Base-by-base conservation (phyloP, 2,329 filamentous ascomycete genomes). In the Phialemoniopsis sp. region DNA sequence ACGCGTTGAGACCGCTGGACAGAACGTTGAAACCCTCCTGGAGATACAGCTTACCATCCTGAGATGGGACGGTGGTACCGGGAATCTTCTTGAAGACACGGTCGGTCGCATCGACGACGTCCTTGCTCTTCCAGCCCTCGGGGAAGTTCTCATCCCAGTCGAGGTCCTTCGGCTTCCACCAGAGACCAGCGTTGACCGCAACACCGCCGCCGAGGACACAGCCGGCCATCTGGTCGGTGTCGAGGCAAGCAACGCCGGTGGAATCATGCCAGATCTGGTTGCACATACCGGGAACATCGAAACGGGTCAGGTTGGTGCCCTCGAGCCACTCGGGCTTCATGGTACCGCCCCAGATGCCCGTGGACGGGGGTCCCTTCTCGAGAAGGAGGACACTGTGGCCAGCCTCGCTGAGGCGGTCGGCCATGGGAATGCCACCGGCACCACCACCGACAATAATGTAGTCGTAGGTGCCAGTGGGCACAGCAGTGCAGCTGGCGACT, bases 81-180 rank as follows among this genome's bases (percentile, higher is more conserved):
- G 79, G 79, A 45, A 84, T 84, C 32, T 78, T 70, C 32, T 68
- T 63, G 58, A 85, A 85, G 2, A 79, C 74, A 28, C 76, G 68
- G 21, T 67, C 62, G 15, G 76, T 71, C n/a, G 80, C 73, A 34
- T 63, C 55, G 45, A 63, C 59, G 60, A 85, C 71, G 47, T 85
- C 80, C 4, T 62, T 56, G 30, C 73, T 70, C 55, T 82, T 78
- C 81, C 82, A 86, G n/a, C 80, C 80, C 13, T 60, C 48, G 2
- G 81, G 80, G 59, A 82, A 85, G 50, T 78, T 77, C 52, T 72
- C 68, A 52, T 85, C 78, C 63, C 80, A 85, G 54, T 85, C 81
- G 14, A 67, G 56, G 8, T 72, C 66, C 42, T 79, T 74, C 3
- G 80, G 67, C 55, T 74, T 77, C 75, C 74, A 80, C 76, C 77